Conservation (phyloP, 2,329 filamentous ascomycete species). For the Rhynchosporium secalis region DNA sequence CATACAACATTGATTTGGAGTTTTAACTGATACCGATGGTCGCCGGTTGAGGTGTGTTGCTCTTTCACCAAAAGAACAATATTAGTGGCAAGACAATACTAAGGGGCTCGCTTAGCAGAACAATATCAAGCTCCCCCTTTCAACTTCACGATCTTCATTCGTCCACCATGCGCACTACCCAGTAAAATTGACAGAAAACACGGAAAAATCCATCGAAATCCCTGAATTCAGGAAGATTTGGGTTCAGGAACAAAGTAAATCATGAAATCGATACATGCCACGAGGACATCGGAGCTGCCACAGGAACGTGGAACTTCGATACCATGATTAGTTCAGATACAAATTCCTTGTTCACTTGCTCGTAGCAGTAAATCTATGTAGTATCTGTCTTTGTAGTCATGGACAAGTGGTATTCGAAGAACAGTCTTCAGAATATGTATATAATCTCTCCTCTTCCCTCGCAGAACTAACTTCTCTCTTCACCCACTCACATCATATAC, state of each 20-base stretch:
- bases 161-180: neutral
- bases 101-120: conserved; percentile 20
- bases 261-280: conserved; percentile 2
- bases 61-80: conserved; percentile 20
- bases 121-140: conserved; percentile 20
- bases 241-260: conserved; percentile 4
- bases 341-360: conserved; percentile 3
- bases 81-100: conserved; percentile 17
- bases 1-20: neutral
- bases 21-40: neutral
- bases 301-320: neutral
- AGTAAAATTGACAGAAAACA: neutral
- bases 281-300: neutral
- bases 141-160: conserved; percentile 7
- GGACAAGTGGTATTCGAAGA: neutral
- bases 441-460: conserved; percentile 1
- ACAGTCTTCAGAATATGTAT: neutral
- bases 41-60: neutral
- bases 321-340: conserved; percentile 1
- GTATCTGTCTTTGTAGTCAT: neutral
- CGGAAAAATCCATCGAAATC: neutral
- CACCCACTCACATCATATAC: conserved; percentile 2
- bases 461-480: neutral
- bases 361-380: neutral
- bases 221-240: neutral